Evolutionary conservation across 768 basidiomycete genomes (phyloP).

Genomic region (Strobilomyces confusus): DNA sequence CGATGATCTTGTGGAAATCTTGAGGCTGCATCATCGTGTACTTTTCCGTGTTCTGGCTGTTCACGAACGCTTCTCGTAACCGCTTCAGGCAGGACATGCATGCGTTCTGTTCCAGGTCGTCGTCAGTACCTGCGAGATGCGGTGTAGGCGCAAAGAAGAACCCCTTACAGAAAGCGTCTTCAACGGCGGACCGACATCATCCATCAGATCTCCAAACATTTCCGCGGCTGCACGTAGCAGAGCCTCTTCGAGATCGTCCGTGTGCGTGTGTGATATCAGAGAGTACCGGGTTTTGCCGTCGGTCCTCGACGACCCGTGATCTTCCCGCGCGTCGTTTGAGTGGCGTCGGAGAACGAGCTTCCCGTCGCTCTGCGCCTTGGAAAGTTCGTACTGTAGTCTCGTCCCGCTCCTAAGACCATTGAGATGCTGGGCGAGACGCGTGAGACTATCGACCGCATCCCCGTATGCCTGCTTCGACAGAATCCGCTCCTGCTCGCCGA

Average conservation of each 20-base stretch:
- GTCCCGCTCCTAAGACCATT: conserved; percentile 86
- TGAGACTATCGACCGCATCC: conserved; percentile 83
- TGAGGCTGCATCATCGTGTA: conserved; percentile 42
- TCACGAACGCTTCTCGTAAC: conserved; percentile 63
- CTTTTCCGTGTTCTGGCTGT: conserved; percentile 29
- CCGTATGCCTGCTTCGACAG: conserved; percentile 63
- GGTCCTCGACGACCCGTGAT: conserved; percentile 10
- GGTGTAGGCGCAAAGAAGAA: neutral
- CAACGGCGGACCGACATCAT: conserved; percentile 75
- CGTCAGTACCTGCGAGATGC: conserved; percentile 3
- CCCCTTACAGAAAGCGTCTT: conserved; percentile 65
- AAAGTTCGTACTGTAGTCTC: conserved; percentile 77
- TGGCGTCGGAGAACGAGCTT: conserved; percentile 34
- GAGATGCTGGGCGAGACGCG: conserved; percentile 89
- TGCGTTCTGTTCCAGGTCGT: conserved; percentile 40
- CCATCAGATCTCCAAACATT: conserved; percentile 75
- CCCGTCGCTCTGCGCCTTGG: conserved; percentile 52
- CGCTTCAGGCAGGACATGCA: conserved; percentile 58
- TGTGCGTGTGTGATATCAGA: conserved; percentile 34
- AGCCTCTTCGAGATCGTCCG: conserved; percentile 40
- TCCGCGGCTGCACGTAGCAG: conserved; percentile 51
- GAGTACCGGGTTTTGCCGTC: conserved; percentile 26
- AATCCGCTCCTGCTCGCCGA: conserved; percentile 23
- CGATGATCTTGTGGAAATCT: conserved; percentile 63
- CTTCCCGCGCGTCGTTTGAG: conserved; percentile 14